Percentiles rank a stretch among this genome's conserved stretches.
phyloP scores from a whole-genome alignment of 2,329 filamentous ascomycete genomes.

The Ilyonectria robusta region DNA sequence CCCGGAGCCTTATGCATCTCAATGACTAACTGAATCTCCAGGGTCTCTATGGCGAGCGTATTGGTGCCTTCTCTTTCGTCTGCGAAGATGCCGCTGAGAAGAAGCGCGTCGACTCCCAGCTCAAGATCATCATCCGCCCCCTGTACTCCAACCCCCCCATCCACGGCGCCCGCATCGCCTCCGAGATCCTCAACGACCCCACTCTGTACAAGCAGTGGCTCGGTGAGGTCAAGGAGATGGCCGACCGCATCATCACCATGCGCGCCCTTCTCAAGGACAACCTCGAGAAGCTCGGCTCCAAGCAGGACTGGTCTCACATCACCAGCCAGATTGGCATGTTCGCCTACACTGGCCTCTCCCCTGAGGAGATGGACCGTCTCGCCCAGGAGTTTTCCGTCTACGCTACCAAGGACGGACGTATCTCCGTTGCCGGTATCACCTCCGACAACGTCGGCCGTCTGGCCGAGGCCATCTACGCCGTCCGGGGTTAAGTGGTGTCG shows the following conservation, averaged over 20 bases:
- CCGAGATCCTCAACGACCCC: constrained; percentile 89
- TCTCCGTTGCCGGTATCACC: constrained; percentile 89
- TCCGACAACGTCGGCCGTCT: constrained; percentile 83
- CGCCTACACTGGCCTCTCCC: constrained; percentile 92
- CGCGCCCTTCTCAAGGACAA: constrained; percentile 93
- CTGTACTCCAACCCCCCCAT: constrained; percentile 99
- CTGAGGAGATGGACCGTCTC: constrained; percentile 91
- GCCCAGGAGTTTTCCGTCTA: constrained; percentile 98
- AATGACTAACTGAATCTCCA: constrained; percentile 50
- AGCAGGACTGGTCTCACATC: constrained; percentile 99
- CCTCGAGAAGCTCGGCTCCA: constrained; percentile 93
- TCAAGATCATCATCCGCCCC: constrained; percentile 98
- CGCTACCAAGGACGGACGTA: constrained; percentile 92
- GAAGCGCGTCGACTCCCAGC: constrained; percentile 95
- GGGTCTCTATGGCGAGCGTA: constrained; percentile 98
- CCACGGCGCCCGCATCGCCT: constrained; percentile 94
- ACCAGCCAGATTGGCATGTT: constrained; percentile 99
- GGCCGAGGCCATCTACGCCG: constrained; percentile 87
- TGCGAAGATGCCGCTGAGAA: constrained; percentile 89
- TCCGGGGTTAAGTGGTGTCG: constrained; percentile 72
- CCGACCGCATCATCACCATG: constrained; percentile 99
- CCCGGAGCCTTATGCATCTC: not conserved
- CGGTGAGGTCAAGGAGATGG: constrained; percentile 97
- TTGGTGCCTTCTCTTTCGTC: constrained; percentile 95
- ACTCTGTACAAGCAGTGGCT: constrained; percentile 94